phyloP scores from a whole-genome alignment of 495 filamentous ascomycete genomes.

The Cenococcum geophilum region DNA sequence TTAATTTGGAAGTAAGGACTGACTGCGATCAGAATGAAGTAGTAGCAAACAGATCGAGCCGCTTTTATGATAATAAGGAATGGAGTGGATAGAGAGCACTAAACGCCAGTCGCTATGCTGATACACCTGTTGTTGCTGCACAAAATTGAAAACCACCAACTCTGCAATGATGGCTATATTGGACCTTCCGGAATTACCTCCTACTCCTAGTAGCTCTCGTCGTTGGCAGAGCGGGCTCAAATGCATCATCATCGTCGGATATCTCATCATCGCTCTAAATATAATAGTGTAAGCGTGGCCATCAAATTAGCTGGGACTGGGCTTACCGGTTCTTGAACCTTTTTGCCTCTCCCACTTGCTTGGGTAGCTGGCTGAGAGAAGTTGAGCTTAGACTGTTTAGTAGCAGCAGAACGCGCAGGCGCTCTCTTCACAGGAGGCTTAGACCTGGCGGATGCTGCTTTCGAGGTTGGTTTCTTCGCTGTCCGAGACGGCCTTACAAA shows the following conservation, averaged over 20 bases:
- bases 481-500: conserved; percentile 50
- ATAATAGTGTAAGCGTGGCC: background rate
- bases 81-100: background rate
- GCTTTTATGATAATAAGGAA: background rate
- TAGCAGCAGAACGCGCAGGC: conserved; percentile 37
- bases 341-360: conserved; percentile 36
- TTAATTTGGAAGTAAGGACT: background rate
- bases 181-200: conserved; percentile 7
- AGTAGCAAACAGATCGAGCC: background rate
- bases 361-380: conserved; percentile 49
- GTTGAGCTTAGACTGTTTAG: conserved; percentile 64
- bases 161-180: background rate
- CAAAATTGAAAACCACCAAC: background rate
- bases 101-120: conserved; percentile 11
- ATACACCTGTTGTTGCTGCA: background rate
- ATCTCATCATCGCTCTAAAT: conserved; percentile 68
- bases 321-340: conserved; percentile 41
- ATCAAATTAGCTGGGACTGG: background rate
- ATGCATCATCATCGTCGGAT: conserved; percentile 70
- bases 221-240: conserved; percentile 38
- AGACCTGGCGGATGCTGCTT: conserved; percentile 31
- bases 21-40: background rate
- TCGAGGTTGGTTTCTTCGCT: conserved; percentile 44
- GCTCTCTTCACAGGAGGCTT: conserved; percentile 38
- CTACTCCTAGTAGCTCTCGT: conserved; percentile 17